These are phyloP conservation scores for Solanum hybrid DNA, from an alignment of 305 asterid species.

Conservation along the genomic window DNA sequence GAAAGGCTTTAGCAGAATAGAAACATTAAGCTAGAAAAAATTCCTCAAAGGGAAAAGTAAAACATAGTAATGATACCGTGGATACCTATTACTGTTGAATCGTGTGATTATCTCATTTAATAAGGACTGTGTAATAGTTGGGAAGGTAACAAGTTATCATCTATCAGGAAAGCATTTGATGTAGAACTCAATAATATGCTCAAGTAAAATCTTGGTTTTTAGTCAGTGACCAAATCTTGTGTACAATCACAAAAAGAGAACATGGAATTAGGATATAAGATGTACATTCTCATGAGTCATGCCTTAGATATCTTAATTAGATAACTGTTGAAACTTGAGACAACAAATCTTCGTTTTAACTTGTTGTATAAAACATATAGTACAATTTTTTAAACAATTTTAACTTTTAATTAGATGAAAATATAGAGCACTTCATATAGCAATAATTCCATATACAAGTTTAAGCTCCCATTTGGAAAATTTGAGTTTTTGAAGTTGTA, in stretches of 20 bases:
- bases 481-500: not conserved
- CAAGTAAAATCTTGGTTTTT: not conserved
- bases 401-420: not conserved
- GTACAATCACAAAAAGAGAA: not conserved
- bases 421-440: not conserved
- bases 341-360: not conserved
- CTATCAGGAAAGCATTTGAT: not conserved
- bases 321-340: not conserved
- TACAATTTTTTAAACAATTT: not conserved
- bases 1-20: slow-evolving; percentile 9
- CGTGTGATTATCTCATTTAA: not conserved
- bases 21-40: not conserved
- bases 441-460: not conserved
- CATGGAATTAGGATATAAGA: not conserved
- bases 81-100: not conserved
- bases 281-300: not conserved
- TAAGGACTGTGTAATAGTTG: not conserved
- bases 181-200: not conserved
- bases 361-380: not conserved
- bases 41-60: not conserved
- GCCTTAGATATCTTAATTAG: not conserved
- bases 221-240: not conserved
- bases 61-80: not conserved
- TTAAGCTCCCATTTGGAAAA: not conserved
- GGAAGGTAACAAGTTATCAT: not conserved